Base-by-base conservation (phyloP, 768 basidiomycete genomes). In the Mrakia frigida region DNA sequence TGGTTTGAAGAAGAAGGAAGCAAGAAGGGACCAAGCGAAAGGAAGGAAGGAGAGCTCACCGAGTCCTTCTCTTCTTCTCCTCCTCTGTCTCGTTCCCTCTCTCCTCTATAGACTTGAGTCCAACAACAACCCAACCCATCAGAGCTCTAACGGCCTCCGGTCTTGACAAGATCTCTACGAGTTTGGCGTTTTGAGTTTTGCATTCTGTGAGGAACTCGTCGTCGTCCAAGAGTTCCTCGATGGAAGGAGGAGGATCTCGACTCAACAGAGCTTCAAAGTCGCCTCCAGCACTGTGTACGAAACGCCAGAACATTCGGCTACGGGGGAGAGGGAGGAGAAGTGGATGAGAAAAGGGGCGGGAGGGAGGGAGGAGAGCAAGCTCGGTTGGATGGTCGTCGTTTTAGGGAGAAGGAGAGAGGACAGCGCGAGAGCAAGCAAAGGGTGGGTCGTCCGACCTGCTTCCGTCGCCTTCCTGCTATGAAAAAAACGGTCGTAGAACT, bases 151-250 rank as follows among this genome's bases (percentile, higher is more conserved):
- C 85, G 68, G 93, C 90, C 82, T 93, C 92, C 70, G 89, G 86
- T 79, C 91, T 86, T 79, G 90, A 90, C 80, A 95, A 92, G 83
- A 93, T 93, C 82, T 92, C 91, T 80, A 92, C 91, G 70, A 96
- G 88, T 76, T 92, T 86, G 56, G 91, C 91, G 82, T 98, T 98
- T 84, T 96, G 92, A 0, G 91, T 87, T 84, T 98, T 98, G 88
- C 94, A 93, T 84, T 98, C 96, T 84, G 92, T 92, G 74, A 98
- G 85, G 63, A 98, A 86, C 82, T 98, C 94, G 81, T 93, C 91
- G 84, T 97, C 93, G 84, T 94, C 93, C 74, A 98, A 87, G 77
- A 98, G 90, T 59, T 92, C 90, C 83, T 97, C 94, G 59, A 98
- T 74, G 31, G 79, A 77, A 21, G 83, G 83, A 11, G 82, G 88